Percentiles rank a stretch among this genome's conserved stretches.
phyloP scores from a whole-genome alignment of 2,329 filamentous ascomycete species.

The Colletotrichum abscissum region DNA sequence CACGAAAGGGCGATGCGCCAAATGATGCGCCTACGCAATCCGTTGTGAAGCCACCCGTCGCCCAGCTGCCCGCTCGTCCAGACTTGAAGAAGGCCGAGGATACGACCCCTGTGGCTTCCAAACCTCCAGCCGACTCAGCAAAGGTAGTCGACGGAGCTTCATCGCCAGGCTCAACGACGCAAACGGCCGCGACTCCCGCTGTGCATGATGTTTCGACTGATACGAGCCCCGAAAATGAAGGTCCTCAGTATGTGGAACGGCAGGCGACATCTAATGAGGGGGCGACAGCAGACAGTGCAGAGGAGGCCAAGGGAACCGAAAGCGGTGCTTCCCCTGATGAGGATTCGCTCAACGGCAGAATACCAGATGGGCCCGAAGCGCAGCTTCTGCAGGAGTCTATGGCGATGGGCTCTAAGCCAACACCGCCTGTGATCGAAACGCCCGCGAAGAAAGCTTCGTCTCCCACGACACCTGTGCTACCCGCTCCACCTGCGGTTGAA shows the following conservation, averaged over 20 bases:
- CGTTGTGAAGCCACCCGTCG: neutral
- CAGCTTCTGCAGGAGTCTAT: constrained; percentile 58
- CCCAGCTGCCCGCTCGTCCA: constrained; percentile 40
- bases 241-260: constrained; percentile 64
- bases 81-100: constrained; percentile 46
- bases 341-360: constrained; percentile 33
- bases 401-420: constrained; percentile 21
- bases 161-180: constrained; percentile 74
- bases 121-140: constrained; percentile 47
- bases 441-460: constrained; percentile 23
- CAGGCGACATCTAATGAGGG: constrained; percentile 48
- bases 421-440: constrained; percentile 31
- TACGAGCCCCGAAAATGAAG: constrained; percentile 79
- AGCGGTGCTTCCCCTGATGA: constrained; percentile 14
- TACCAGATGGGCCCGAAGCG: constrained; percentile 51
- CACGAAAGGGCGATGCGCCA: constrained; percentile 2
- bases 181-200: constrained; percentile 79
- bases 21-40: neutral
- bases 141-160: constrained; percentile 59
- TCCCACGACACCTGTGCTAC: neutral
- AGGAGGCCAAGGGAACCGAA: constrained; percentile 34
- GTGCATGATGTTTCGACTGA: constrained; percentile 76
- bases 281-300: constrained; percentile 48
- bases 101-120: constrained; percentile 41
- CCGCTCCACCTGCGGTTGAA: neutral